Conservation (phyloP, 345 rosid genomes). For the Lepidium africanum region DNA sequence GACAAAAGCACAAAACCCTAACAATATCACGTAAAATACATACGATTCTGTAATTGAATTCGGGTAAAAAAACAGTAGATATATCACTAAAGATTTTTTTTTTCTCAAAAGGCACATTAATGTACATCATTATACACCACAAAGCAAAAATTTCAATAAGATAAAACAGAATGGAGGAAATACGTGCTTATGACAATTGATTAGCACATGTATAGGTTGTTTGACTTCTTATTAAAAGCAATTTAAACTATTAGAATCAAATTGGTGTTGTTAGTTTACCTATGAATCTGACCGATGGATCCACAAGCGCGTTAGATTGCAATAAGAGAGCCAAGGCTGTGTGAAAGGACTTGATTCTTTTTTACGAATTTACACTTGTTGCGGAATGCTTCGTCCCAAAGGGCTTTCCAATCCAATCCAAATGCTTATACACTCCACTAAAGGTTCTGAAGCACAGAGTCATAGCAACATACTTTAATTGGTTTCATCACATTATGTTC, state of each 20-base stretch:
- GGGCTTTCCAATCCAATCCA: constrained; percentile 72
- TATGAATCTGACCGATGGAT: constrained; percentile 44
- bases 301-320: constrained; percentile 68
- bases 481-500: neutral
- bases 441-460: constrained; percentile 47
- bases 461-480: neutral
- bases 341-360: no score
- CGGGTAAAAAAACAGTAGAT: no score
- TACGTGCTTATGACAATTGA: neutral
- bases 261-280: constrained; percentile 25
- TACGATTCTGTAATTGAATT: no score
- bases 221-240: neutral
- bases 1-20: no score
- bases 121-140: neutral
- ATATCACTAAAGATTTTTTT: no score
- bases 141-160: neutral
- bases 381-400: constrained; percentile 67
- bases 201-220: neutral
- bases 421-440: constrained; percentile 57
- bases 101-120: no score
- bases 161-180: neutral
- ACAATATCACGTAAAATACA: no score
- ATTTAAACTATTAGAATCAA: neutral
- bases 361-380: constrained; percentile 59
- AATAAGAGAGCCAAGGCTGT: no score